A percentile compares a stretch with the other conserved stretches of the same genome.
These are phyloP conservation scores for Lentinus tigrinus DNA, from an alignment of 768 basidiomycete genomes.

Conservation along the genomic window DNA sequence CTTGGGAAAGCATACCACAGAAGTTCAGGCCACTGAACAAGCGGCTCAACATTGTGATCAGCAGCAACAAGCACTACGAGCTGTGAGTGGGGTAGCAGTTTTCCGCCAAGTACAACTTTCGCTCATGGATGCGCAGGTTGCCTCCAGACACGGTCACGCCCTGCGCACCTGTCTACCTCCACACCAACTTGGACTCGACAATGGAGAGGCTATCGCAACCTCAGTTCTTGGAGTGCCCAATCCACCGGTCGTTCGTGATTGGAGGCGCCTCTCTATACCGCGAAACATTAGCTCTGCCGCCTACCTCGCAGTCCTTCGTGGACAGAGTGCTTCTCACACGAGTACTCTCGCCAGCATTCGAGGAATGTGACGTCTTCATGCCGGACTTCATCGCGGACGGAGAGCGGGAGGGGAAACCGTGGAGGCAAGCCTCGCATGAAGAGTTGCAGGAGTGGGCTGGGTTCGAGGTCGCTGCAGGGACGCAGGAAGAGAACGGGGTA, in stretches of 20 bases:
- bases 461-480: constrained; percentile 71
- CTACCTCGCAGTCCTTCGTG: constrained; percentile 44
- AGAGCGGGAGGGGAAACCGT: constrained; percentile 29
- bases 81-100: constrained; percentile 41
- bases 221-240: constrained; percentile 17
- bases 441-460: constrained; percentile 78
- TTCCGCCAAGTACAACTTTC: background rate
- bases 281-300: constrained; percentile 49
- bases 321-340: constrained; percentile 89
- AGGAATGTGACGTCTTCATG: constrained; percentile 86
- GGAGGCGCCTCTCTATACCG: constrained; percentile 89
- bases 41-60: constrained; percentile 78
- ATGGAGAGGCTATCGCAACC: constrained; percentile 30
- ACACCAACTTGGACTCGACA: constrained; percentile 43
- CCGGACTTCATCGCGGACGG: constrained; percentile 57
- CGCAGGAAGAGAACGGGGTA: constrained; percentile 80
- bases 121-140: constrained; percentile 7
- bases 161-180: constrained; percentile 33
- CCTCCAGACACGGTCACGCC: constrained; percentile 3
- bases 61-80: constrained; percentile 54
- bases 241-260: constrained; percentile 77
- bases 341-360: constrained; percentile 69
- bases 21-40: constrained; percentile 79
- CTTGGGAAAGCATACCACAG: constrained; percentile 94
- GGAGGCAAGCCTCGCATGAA: constrained; percentile 59